phyloP scores from a whole-genome alignment of 768 basidiomycete species.

The Lactarius sanguifluus region DNA sequence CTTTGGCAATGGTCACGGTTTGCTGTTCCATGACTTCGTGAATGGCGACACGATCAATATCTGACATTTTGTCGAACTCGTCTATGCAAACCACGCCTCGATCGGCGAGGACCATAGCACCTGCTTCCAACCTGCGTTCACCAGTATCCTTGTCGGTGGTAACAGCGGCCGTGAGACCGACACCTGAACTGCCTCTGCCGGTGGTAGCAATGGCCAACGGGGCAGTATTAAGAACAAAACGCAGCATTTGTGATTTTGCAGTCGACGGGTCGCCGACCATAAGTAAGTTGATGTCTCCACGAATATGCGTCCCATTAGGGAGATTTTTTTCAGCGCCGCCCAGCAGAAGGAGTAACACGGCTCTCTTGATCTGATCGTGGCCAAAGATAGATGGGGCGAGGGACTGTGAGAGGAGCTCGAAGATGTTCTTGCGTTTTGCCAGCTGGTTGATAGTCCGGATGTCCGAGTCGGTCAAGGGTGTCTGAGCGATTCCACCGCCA shows the following conservation, averaged over 20 bases:
- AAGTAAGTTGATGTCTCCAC: constrained; percentile 98
- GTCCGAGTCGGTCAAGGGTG: constrained; percentile 87
- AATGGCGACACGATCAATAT: constrained; percentile 97
- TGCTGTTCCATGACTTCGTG: constrained; percentile 99
- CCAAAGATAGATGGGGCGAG: constrained; percentile 98
- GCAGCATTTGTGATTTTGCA: constrained; percentile 93
- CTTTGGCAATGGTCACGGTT: constrained; percentile 98
- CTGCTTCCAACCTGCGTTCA: constrained; percentile 94
- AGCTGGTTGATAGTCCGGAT: constrained; percentile 96
- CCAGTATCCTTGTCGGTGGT: constrained; percentile 98
- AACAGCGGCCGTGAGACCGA: constrained; percentile 97
- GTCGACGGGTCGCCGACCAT: constrained; percentile 99
- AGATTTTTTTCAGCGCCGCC: constrained; percentile 98
- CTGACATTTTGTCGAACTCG: constrained; percentile 99
- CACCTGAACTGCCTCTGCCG: constrained; percentile 96
- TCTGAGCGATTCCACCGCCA: constrained; percentile 93
- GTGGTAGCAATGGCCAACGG: constrained; percentile 98
- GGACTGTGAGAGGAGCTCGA: constrained; percentile 86
- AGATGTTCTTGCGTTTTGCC: constrained; percentile 82
- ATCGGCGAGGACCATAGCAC: constrained; percentile 99
- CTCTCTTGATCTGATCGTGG: constrained; percentile 93
- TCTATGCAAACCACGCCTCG: constrained; percentile 99
- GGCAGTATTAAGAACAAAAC: constrained; percentile 94
- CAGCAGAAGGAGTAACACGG: constrained; percentile 87
- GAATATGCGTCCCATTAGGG: constrained; percentile 95